These are phyloP conservation scores for Gastrolobium bilobum DNA, from an alignment of 306 rosid species.

Conservation along the genomic window DNA sequence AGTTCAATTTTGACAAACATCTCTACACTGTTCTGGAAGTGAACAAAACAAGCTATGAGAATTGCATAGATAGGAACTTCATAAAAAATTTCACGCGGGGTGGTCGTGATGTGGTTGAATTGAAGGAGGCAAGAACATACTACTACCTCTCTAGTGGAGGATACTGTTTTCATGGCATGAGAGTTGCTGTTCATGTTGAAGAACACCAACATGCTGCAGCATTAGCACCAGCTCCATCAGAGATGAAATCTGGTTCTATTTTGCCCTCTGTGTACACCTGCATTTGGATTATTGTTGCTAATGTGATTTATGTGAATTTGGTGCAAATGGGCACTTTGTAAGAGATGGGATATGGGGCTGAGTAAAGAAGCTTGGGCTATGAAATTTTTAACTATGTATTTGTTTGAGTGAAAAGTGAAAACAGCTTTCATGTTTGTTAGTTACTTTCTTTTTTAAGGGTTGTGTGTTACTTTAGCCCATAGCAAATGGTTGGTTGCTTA, in stretches of 20 bases:
- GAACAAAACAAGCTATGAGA: constrained; percentile 70
- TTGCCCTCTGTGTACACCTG: neutral
- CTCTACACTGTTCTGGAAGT: constrained; percentile 79
- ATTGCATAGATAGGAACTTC: constrained; percentile 66
- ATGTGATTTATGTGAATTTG: constrained; percentile 44
- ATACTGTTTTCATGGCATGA: constrained; percentile 80
- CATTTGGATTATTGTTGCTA: constrained; percentile 29
- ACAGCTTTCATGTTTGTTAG: too few relatives aligned
- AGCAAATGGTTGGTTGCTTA: too few relatives aligned
- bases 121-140: constrained; percentile 62
- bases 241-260: constrained; percentile 4
- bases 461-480: too few relatives aligned
- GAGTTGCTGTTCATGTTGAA: constrained; percentile 54
- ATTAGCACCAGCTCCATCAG: constrained; percentile 46
- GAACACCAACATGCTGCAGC: neutral
- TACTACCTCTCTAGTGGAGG: constrained; percentile 73
- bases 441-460: too few relatives aligned
- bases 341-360: neutral
- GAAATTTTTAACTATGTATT: too few relatives aligned
- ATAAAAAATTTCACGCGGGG: constrained; percentile 70
- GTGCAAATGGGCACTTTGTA: constrained; percentile 9
- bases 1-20: constrained; percentile 68
- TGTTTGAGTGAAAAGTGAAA: neutral
- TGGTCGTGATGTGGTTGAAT: constrained; percentile 77
- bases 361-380: too few relatives aligned